Conservation (phyloP, 495 filamentous ascomycete genomes). For the Penicillium nucicola region DNA sequence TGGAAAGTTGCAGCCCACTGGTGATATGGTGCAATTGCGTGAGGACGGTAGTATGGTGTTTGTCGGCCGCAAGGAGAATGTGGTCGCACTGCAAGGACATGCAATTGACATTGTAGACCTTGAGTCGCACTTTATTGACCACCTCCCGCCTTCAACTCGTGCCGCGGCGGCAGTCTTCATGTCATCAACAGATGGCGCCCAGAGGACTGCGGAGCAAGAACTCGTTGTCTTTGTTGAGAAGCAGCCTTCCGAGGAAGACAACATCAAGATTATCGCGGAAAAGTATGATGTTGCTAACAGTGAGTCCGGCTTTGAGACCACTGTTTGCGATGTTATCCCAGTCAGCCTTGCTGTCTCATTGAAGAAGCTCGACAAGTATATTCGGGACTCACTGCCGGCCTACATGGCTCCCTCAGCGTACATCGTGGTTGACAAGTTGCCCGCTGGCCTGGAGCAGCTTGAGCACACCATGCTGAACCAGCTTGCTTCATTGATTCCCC, state of each 20-base stretch:
- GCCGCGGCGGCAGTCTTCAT: conserved; percentile 24
- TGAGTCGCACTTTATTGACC: conserved; percentile 22
- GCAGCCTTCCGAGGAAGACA: conserved; percentile 13
- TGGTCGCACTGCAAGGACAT: conserved; percentile 31
- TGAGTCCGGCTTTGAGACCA: background rate
- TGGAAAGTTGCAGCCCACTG: conserved; percentile 26
- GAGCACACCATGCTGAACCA: conserved; percentile 25
- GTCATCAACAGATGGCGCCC: conserved; percentile 4
- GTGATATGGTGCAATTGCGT: conserved; percentile 30
- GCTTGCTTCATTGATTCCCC: conserved; percentile 23
- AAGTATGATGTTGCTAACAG: conserved; percentile 14
- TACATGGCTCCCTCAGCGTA: conserved; percentile 41
- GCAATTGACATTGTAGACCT: conserved; percentile 34
- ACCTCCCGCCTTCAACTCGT: conserved; percentile 25
- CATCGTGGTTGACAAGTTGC: conserved; percentile 30
- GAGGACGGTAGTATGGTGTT: conserved; percentile 30
- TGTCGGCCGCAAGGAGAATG: conserved; percentile 30
- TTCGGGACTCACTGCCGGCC: conserved; percentile 32
- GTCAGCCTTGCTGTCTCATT: conserved; percentile 22
- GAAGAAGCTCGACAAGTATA: conserved; percentile 34
- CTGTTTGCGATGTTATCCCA: conserved; percentile 17
- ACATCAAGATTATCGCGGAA: conserved; percentile 17
- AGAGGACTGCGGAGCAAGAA: conserved; percentile 9
- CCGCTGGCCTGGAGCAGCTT: conserved; percentile 14
- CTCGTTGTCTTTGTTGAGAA: conserved; percentile 32